phyloP scores from a whole-genome alignment of 1,284 basidiomycete species.

The Athelia sp. region DNA sequence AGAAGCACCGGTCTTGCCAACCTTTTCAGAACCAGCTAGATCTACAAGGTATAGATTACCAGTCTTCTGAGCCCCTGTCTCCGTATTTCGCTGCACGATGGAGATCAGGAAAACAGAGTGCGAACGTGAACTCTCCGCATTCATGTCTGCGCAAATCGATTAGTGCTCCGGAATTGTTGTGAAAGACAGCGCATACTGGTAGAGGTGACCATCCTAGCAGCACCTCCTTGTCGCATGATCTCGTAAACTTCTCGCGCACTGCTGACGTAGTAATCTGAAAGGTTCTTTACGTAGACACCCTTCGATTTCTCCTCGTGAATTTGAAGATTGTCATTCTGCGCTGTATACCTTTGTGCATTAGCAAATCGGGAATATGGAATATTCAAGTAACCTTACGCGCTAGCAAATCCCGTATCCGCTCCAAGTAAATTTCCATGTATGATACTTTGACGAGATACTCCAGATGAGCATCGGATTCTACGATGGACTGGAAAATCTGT shows the following conservation, averaged over 20 bases:
- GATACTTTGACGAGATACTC: slow-evolving; percentile 99
- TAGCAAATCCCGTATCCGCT: slow-evolving; percentile 92
- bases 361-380: slow-evolving; percentile 4
- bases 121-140: slow-evolving; percentile 97
- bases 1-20: slow-evolving; percentile 98
- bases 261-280: slow-evolving; percentile 98
- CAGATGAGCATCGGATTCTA: slow-evolving; percentile 90
- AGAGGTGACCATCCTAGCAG: slow-evolving; percentile 87
- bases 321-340: slow-evolving; percentile 97
- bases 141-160: slow-evolving; percentile 76
- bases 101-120: slow-evolving; percentile 99
- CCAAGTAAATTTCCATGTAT: slow-evolving; percentile 99
- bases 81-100: slow-evolving; percentile 95
- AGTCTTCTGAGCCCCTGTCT: slow-evolving; percentile 92
- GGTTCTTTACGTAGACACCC: slow-evolving; percentile 97
- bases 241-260: slow-evolving; percentile 97
- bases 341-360: slow-evolving; percentile 35
- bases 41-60: slow-evolving; percentile 98
- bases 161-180: slow-evolving; percentile 4
- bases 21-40: slow-evolving; percentile 98
- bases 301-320: slow-evolving; percentile 98
- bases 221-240: slow-evolving; percentile 96
- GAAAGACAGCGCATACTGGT: slow-evolving; percentile 60
- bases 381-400: slow-evolving; percentile 68
- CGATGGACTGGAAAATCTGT: slow-evolving; percentile 98